Evolutionary conservation across 2,329 filamentous ascomycete species (phyloP), one percentile per base, ranked within the genome.

Genomic region (Monosporascus cannonballus): DNA sequence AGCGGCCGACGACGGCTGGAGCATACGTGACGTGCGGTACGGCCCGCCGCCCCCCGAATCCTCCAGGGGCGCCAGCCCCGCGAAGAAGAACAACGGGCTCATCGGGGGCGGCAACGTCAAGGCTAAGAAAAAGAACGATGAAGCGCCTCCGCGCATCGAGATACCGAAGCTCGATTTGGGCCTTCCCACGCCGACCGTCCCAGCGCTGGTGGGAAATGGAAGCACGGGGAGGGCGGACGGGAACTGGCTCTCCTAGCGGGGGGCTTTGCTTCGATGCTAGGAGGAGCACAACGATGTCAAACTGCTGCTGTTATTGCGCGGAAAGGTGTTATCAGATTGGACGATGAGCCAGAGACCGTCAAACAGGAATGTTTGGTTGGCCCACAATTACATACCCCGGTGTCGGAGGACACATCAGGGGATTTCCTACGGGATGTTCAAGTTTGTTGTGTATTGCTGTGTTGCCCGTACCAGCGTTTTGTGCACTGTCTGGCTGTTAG

Each of bases 1-100:
- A 1, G 92, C 90, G 0, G 79, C 77, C 27, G 91, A 92, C 55
- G 94, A 99, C 69, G 89, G 84, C 46, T 99, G 94, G 93, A 84
- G 90, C 49, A 86, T 91, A 44, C 79, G 80, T 50, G 85, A 87
- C 63, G 92, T 97, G 24, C 79, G 92, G 50, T 90, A 87, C 68
- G 89, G 89, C 0, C 85, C 85, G 41, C 71, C 75, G 22, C 42
- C 42, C 22, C 8, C 42, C 17, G 42, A 18, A 24, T 25, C 42
- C 11, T 46, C 1, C 63, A 74, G 6, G 71, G 72, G 51, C 58
- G 66, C 48, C 64, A 68, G 64, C 55, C 78, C 78, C 20, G 71
- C 73, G 5, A 77, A 75, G 59, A 81, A 74, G 59, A 51, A 69
- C 63, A 15, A 70, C 65, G 54, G 67, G 65, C 41, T 62, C 64